Evolutionary conservation across 108 stramenopile species (phyloP).

Genomic region (Chaetoceros muelleri): DNA sequence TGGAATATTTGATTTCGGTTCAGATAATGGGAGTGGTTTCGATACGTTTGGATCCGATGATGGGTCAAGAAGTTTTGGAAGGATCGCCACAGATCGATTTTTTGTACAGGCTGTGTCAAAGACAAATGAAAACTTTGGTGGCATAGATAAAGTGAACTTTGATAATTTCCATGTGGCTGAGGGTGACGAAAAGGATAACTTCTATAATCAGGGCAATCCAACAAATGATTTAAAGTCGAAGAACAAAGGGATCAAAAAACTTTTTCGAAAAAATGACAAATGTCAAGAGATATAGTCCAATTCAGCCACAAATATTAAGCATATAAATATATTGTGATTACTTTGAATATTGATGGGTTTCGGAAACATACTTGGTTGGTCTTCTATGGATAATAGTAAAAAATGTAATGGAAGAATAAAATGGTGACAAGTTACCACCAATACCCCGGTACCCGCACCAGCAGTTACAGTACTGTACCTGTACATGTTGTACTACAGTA

Average conservation of each 20-base stretch:
- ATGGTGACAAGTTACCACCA: too few species aligned
- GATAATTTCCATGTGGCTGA: conserved; percentile 10
- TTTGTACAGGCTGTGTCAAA: background rate
- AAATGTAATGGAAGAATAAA: too few species aligned
- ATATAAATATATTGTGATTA: too few species aligned
- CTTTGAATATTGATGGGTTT: too few species aligned
- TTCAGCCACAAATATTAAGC: too few species aligned
- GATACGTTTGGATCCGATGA: background rate
- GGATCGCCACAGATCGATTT: background rate
- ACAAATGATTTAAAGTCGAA: background rate
- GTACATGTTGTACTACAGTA: too few species aligned
- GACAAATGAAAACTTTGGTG: background rate
- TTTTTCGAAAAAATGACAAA: background rate
- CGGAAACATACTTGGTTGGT: too few species aligned
- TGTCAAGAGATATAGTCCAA: too few species aligned
- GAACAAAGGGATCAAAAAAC: background rate
- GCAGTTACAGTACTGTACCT: too few species aligned
- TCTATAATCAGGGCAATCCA: background rate
- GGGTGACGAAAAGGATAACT: background rate
- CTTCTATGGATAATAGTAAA: too few species aligned
- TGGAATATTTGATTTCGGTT: background rate
- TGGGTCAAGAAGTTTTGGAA: background rate
- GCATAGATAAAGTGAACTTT: conserved; percentile 7
- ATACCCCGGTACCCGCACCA: too few species aligned
- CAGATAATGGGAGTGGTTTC: background rate